Conservation (phyloP, 2,329 filamentous ascomycete species). For the Zasmidium angulare region DNA sequence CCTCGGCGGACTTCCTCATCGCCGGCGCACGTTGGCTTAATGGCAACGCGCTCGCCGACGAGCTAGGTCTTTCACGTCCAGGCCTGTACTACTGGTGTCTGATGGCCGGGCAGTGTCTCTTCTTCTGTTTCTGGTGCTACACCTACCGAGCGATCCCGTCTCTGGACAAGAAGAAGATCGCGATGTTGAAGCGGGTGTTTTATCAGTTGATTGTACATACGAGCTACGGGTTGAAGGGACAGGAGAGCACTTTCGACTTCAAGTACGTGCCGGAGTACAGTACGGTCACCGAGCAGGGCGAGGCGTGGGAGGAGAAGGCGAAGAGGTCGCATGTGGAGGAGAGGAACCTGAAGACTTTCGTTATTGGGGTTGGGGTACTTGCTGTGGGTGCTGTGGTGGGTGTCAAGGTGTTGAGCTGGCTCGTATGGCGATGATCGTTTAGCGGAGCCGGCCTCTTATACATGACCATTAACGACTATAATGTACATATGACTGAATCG, state of each 20-base stretch:
- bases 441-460: no score
- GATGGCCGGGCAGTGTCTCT: constrained; percentile 64
- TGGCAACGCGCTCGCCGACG: constrained; percentile 61
- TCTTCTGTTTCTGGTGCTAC: constrained; percentile 60
- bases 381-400: constrained; percentile 23
- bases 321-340: constrained; percentile 44
- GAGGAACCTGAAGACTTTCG: constrained; percentile 49
- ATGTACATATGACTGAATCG: no score
- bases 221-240: constrained; percentile 61
- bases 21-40: constrained; percentile 71
- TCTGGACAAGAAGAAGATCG: constrained; percentile 55
- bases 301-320: constrained; percentile 41
- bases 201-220: constrained; percentile 64
- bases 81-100: constrained; percentile 59
- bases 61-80: constrained; percentile 59
- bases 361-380: constrained; percentile 36
- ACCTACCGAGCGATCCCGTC: constrained; percentile 50
- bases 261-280: constrained; percentile 42
- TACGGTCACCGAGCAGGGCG: constrained; percentile 51
- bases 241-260: constrained; percentile 66
- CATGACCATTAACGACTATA: no score
- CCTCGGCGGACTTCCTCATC: constrained; percentile 65
- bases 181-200: constrained; percentile 52
- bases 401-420: no score
- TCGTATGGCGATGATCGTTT: no score